phyloP scores from a whole-genome alignment of 2,329 filamentous ascomycete genomes.

The Colletotrichum siamense region DNA sequence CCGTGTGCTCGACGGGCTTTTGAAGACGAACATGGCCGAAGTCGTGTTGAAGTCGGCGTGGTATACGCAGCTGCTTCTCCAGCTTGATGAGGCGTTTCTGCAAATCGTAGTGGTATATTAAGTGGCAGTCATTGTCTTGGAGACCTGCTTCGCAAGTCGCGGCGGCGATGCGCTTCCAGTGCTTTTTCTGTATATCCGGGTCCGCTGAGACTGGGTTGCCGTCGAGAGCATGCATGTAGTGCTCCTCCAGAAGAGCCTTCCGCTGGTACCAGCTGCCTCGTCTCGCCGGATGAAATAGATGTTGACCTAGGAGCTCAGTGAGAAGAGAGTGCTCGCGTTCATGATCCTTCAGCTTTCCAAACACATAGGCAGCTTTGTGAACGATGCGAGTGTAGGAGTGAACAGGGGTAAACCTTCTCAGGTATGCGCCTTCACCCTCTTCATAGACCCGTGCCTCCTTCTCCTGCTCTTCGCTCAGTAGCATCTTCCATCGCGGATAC shows the following conservation, averaged over 20 bases:
- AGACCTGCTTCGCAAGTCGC: constrained; percentile 85
- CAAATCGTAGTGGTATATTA: constrained; percentile 92
- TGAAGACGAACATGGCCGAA: constrained; percentile 85
- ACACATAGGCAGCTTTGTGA: constrained; percentile 81
- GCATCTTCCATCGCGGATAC: constrained; percentile 78
- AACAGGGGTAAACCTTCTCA: constrained; percentile 87
- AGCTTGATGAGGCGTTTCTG: constrained; percentile 94
- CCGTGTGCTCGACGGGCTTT: constrained; percentile 75
- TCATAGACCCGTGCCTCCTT: constrained; percentile 82
- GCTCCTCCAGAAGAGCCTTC: constrained; percentile 91
- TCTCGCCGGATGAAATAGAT: constrained; percentile 83
- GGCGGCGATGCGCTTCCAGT: constrained; percentile 80
- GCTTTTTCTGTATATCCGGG: constrained; percentile 69
- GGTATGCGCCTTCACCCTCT: constrained; percentile 84
- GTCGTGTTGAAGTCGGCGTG: constrained; percentile 87
- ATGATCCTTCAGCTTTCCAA: constrained; percentile 84
- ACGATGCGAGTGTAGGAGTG: constrained; percentile 94
- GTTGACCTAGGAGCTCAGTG: constrained; percentile 77
- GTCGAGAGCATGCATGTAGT: constrained; percentile 79
- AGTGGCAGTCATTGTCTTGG: constrained; percentile 86
- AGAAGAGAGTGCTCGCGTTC: constrained; percentile 77
- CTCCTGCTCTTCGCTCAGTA: constrained; percentile 75
- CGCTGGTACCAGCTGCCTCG: constrained; percentile 95
- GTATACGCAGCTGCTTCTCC: constrained; percentile 82
- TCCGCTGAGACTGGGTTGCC: constrained; percentile 43